These are phyloP conservation scores for Penicillium flavigenum DNA, from an alignment of 495 filamentous ascomycete species.

Conservation along the genomic window DNA sequence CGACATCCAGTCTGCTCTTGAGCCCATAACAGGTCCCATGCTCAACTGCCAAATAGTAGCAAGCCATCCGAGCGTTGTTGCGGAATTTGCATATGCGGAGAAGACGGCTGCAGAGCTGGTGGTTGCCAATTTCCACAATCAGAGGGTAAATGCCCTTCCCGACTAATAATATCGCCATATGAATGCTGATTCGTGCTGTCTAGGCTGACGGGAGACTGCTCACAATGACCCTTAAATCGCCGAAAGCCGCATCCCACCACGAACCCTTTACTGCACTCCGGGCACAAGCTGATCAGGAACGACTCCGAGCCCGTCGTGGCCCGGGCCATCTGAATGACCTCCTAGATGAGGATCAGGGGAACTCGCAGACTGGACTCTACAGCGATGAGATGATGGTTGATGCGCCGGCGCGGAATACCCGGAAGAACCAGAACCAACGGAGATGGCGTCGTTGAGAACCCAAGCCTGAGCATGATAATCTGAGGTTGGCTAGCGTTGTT, in stretches of 20 bases:
- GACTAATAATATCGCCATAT: background rate
- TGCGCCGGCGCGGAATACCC: slow-evolving; percentile 28
- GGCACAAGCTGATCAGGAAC: slow-evolving; percentile 49
- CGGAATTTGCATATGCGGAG: slow-evolving; percentile 78
- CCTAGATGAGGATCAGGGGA: slow-evolving; percentile 8
- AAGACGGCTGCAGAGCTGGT: slow-evolving; percentile 76
- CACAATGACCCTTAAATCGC: slow-evolving; percentile 67
- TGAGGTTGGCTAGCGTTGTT: background rate
- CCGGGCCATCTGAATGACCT: background rate
- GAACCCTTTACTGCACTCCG: slow-evolving; percentile 45
- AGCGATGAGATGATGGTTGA: slow-evolving; percentile 50
- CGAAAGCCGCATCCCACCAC: slow-evolving; percentile 30
- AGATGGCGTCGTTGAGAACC: slow-evolving; percentile 23
- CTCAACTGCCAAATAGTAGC: slow-evolving; percentile 69
- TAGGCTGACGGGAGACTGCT: slow-evolving; percentile 87
- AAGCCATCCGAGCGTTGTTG: slow-evolving; percentile 73
- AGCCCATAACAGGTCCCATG: slow-evolving; percentile 67
- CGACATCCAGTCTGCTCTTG: slow-evolving; percentile 87
- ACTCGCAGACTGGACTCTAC: slow-evolving; percentile 29
- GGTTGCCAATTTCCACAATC: slow-evolving; percentile 81
- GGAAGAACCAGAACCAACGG: slow-evolving; percentile 25
- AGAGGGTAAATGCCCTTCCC: slow-evolving; percentile 58
- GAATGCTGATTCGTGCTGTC: slow-evolving; percentile 22
- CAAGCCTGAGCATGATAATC: background rate
- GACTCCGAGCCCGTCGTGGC: slow-evolving; percentile 36